Evolutionary conservation across 805 yeast species (phyloP), one percentile per base, ranked within the genome.

Genomic region (Lipomyces starkeyi): DNA sequence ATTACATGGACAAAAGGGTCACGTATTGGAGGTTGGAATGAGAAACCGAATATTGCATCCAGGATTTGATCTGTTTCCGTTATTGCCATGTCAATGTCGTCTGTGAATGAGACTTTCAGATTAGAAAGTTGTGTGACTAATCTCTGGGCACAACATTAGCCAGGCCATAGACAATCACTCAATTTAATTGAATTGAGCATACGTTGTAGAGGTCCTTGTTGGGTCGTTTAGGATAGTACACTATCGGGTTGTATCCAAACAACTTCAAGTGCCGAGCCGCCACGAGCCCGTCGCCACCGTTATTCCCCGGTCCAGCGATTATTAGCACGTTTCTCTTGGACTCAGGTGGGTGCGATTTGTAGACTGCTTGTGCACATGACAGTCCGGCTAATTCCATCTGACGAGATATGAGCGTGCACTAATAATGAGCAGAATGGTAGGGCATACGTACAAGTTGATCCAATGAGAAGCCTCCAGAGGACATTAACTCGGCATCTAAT

Each of bases 311-410:
- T 0, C 99, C 99, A 11, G 89, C 92, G 4, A 95, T 81, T 1
- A 95, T 84, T 55, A 93, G 80, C 1, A 93, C 88, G 11, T 78
- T 80, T 52, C 81, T 78, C 32, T 75, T 57, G 13, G 76, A 65
- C 7, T 64, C 57, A 0, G 87, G 87, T 1, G 97, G 96, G 72
- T 85, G 91, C 47, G 87, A 83, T 61, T 83, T 84, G 75, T 86
- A 87, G 2, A 93, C 84, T 0, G 97, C 91, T 74, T 92, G 91
- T 4, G 99, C 98, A 9, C 94, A 98, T 1, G 97, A 87, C 35
- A 93, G 83, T 0, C 99, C 99, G 0, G 99, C 99, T 56, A 95
- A 82, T 79, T 95, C 99, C 99, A 95, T 95, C 80, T 84, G 62
- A 74, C 40, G 75, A 53, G 13, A 79, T 76, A 71, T 75, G 78